Base-by-base conservation (phyloP, 176 grass and related monocot species). In the Phoenix dactylifera region DNA sequence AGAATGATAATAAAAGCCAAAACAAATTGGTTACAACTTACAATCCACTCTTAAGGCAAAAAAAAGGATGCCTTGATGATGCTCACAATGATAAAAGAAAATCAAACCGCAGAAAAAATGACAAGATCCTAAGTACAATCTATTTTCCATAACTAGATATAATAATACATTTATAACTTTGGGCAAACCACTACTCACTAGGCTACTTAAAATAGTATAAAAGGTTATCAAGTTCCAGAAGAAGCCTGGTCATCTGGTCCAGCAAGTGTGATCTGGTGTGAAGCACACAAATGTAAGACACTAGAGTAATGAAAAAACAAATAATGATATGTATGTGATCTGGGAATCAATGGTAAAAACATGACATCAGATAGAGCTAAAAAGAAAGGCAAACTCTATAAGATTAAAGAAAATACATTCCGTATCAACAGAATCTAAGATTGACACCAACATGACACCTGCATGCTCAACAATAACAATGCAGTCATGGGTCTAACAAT, bases 221-320 rank as follows among this genome's bases (percentile, higher is more conserved):
- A 15, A 18, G 1, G 9, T 29, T 17, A 32, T 60, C 58, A 14
- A 28, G 4, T 69, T 80, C 60, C 77, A 69, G 73, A 67, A 7
- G 83, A 70, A 63, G 65, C 71, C 23, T 76, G 70, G 74, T 86
- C 78, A 3, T 74, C 74, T 78, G 83, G 83, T 12, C 83, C 83
- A 12, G 78, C 74, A 63, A 86, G 83, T 54, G 82, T 71, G 74
- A 86, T 86, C 83, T 86, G 83, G 39, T 70, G 35, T 14, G 55
- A 26, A 44, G 23, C 0, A 49, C 51, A 75, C 18, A 0, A 24
- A 4, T 1, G 32, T 18, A 15, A 5, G 24, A 15, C 44, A 20
- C 26, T 1, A 25, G 17, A 6, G 35, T 0, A 4, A 62, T 5
- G 4, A 52, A 30, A 24, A 1, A 30, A 26, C 15, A 19, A 73